Evolutionary conservation across 2,329 filamentous ascomycete genomes (phyloP), one percentile per base, ranked within the genome.

Genomic region (Lasiodiplodia sp.): DNA sequence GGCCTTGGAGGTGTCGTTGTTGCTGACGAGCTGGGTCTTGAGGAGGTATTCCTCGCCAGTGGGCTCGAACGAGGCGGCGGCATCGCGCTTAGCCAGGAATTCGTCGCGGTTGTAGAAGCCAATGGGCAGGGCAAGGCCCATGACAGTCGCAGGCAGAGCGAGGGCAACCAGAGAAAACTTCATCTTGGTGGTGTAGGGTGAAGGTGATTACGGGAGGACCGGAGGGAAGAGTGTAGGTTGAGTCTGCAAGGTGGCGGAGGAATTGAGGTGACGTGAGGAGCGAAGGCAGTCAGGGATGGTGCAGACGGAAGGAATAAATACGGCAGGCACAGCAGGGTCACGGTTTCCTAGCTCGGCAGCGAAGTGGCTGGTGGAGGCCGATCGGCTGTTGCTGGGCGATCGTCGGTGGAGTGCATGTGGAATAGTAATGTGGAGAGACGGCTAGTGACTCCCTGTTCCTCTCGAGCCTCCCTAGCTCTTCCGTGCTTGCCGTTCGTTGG

Each of bases 321-420:
- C 28, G 44, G 60, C 60, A 38, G 56, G 23, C 56, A 23, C 56
- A 60, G 56, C 37, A 47, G 56, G 25, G 58, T 34, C 58, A 40
- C 58, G 25, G 11, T 51, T 64, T 51, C 60, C 60, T 64, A 52
- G 60, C 28, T 52, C 60, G 60, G 47, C 44, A 18, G 31, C 21
- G 38, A 44, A 44, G 60, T 64, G 60, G 60, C 60, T 64, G 60
- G 60, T 64, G 60, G 60, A 64, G 51, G 60, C 60, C 60, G 60
- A 52, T 64, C 60, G 60, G 60, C 60, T 64, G 60, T 64, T 52
- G 60, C 60, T 64, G 28, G 47, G 60, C n/a, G 60, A 64, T 64
- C 60, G 60, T 52, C 60, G 60, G 60, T 64, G 60, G 60, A 64
- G 60, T 52, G 60, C 57, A 62, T 38, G 38, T 49, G 60, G 60